These are phyloP conservation scores for Berberis thunbergii DNA, from an alignment of 164 flowering plant genomes.

Conservation along the genomic window DNA sequence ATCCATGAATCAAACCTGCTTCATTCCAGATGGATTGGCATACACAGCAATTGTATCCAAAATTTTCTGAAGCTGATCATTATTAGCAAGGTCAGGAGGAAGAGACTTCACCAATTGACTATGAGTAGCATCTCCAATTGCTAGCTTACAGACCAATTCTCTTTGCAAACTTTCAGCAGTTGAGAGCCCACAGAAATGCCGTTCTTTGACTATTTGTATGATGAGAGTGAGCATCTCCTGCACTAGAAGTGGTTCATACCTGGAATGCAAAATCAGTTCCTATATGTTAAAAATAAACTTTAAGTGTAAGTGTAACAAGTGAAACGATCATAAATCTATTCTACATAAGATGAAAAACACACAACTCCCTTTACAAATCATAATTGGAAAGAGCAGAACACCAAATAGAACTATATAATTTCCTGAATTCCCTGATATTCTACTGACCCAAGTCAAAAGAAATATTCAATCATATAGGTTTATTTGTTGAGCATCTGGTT, in stretches of 20 bases:
- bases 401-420: too few species aligned
- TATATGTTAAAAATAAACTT: too few species aligned
- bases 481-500: too few species aligned
- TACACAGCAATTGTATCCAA: slow-evolving; percentile 68
- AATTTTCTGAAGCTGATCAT: slow-evolving; percentile 49
- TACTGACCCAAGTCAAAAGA: too few species aligned
- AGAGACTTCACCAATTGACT: slow-evolving; percentile 84
- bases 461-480: too few species aligned
- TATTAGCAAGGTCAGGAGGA: slow-evolving; percentile 75
- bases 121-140: slow-evolving; percentile 83
- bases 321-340: too few species aligned
- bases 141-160: slow-evolving; percentile 71
- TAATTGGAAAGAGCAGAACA: too few species aligned
- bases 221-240: slow-evolving; percentile 91
- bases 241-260: slow-evolving; percentile 73
- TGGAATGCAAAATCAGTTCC: slow-evolving; percentile 24
- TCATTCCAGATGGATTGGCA: slow-evolving; percentile 82
- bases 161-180: slow-evolving; percentile 65
- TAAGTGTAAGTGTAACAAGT: too few species aligned
- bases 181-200: slow-evolving; percentile 78
- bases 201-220: slow-evolving; percentile 80
- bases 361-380: too few species aligned
- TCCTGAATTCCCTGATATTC: too few species aligned
- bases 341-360: too few species aligned
- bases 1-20: slow-evolving; percentile 53